phyloP scores from a whole-genome alignment of 192 early-diverging fungal species.

The Coemansia sp. region DNA sequence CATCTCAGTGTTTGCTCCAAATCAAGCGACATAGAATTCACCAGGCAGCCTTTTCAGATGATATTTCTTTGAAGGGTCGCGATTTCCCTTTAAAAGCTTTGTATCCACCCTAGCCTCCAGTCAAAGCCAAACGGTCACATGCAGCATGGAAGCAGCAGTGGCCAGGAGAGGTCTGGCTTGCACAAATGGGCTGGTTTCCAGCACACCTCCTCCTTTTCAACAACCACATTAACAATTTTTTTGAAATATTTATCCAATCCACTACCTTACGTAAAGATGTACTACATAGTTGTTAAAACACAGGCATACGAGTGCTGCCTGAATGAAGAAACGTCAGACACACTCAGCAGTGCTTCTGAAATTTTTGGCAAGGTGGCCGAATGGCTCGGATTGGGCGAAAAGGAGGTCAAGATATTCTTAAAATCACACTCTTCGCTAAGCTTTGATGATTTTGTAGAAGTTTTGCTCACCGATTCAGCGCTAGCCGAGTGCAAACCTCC shows the following conservation, averaged over 20 bases:
- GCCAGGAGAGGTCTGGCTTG: no score
- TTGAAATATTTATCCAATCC: not conserved
- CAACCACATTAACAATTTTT: not conserved
- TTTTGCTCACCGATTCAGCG: not conserved
- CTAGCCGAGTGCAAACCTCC: not conserved
- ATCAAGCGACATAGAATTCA: no score
- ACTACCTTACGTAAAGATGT: not conserved
- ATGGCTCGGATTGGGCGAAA: not conserved
- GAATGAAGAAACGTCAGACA: not conserved
- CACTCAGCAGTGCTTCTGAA: not conserved
- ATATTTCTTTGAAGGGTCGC: no score
- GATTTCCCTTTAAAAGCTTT: no score
- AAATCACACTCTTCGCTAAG: not conserved
- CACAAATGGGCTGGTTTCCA: no score
- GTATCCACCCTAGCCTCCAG: no score
- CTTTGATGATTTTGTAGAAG: not conserved
- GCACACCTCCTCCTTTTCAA: not conserved
- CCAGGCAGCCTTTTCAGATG: no score
- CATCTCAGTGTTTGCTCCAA: no score
- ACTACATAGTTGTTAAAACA: not conserved
- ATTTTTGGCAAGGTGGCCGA: not conserved
- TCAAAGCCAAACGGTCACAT: no score
- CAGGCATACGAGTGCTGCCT: not conserved
- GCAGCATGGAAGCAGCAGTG: no score
- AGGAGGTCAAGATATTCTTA: not conserved